A percentile compares a stretch with the other conserved stretches of the same genome.
Evolutionary conservation across 2,329 filamentous ascomycete genomes (phyloP).

Genomic region (Penicillium italicum): DNA sequence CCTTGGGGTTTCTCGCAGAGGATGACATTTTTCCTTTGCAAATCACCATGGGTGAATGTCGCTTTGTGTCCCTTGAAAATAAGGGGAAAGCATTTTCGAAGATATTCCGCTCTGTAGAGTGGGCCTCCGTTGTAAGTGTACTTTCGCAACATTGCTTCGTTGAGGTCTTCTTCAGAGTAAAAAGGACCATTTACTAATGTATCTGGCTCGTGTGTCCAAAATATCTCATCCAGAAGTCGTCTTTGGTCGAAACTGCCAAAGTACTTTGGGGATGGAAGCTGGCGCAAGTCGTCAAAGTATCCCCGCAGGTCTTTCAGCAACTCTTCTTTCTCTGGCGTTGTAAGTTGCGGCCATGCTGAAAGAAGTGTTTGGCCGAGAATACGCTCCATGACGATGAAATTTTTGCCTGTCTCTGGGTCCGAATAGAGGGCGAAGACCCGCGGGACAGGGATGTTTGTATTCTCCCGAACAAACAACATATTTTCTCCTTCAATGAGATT

Average conservation of each 20-base stretch:
- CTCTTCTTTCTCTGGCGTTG: constrained; percentile 19
- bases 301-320: constrained; percentile 9
- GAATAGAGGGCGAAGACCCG: constrained; percentile 33
- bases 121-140: constrained; percentile 18
- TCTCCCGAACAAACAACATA: constrained; percentile 30
- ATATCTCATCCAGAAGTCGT: constrained; percentile 25
- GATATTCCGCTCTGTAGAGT: too few relatives aligned
- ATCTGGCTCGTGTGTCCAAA: constrained; percentile 26
- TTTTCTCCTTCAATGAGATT: constrained; percentile 31
- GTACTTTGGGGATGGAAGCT: constrained; percentile 24
- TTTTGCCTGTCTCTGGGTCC: constrained; percentile 17
- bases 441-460: constrained; percentile 28
- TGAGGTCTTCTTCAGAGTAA: constrained; percentile 25
- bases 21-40: too few relatives aligned
- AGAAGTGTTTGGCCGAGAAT: constrained; percentile 26
- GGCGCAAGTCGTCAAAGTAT: constrained; percentile 24
- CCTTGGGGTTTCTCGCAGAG: too few relatives aligned
- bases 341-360: constrained; percentile 21
- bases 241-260: constrained; percentile 27
- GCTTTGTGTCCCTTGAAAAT: too few relatives aligned
- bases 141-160: constrained; percentile 27
- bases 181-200: constrained; percentile 29
- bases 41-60: too few relatives aligned
- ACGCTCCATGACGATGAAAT: constrained; percentile 33
- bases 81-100: too few relatives aligned